Evolutionary conservation across 2,329 filamentous ascomycete genomes (phyloP), one percentile per base, ranked within the genome.

Genomic region (Fusarium cicatricum): DNA sequence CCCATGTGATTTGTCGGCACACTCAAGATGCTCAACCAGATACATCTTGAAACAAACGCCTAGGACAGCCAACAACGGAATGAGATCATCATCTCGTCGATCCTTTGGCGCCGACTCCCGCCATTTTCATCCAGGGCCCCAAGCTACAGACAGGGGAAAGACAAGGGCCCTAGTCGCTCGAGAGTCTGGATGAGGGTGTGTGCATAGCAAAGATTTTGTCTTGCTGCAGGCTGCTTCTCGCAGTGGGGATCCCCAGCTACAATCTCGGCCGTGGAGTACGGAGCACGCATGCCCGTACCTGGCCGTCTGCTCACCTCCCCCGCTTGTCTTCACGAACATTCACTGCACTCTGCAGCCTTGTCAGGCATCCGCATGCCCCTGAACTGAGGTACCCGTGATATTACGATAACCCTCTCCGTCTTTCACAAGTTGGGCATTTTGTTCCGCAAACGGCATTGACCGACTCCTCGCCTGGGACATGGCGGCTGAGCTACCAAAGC

Each of bases 81-180:
- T 68, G 66, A 68, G 66, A 68, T 68, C 66, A 68, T 68, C 64
- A 62, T 60, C 58, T 60, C 58, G 66, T 68, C 64, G 66, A 68
- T 68, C 66, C 46, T 64, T 62, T 66, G 64, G 55, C 66, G 60
- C 66, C 64, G 62, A 68, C 53, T 68, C 65, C 65, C 65, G 63
- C 60, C 65, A 60, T 62, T 65, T 65, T 64, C 60, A 49, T 61
- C 57, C 55, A 62, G 52, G 62, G 52, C 56, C 38, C 53, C 47
- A 59, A 63, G 62, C 58, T 55, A 38, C 52, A 44, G 37, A 66
- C 48, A 62, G 53, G 60, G 49, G 56, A 11, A 11, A 45, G 37
- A 42, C 46, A 40, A 63, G 50, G 38, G 50, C 52, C 55, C 36
- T 19, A 42, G 48, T 38, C 21, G 26, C 37, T 29, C 42, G 40